Base-by-base conservation (phyloP, 192 early-diverging fungal genomes). In the Coemansia guatemalensis region DNA sequence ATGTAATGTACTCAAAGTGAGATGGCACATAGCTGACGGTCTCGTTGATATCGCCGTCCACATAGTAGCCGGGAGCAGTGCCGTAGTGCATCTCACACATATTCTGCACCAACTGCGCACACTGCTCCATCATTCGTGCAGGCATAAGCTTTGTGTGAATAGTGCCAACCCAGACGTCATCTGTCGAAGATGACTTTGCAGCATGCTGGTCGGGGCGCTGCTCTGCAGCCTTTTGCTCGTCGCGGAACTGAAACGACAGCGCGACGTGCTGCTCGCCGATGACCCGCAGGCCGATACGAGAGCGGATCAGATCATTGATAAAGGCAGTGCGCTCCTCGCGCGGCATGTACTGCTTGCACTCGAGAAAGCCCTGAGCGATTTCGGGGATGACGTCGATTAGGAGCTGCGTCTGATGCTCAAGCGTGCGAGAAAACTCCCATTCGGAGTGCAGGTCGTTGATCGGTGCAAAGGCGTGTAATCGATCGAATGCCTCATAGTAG, bases 71-170 rank as follows among this genome's bases (percentile, higher is more conserved):
- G 7, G 95, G 95, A 5, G 87, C 81, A 7, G 87, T 73, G 30
- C 90, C 91, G 73, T 96, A 98, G 82, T 98, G 92, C 66, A 94
- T 72, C 68, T 96, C 94, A 73, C 93, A 96, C 51, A 98, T 84
- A 39, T 91, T 90, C 39, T 88, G 84, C 17, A 93, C 90, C 78
- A 93, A 87, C 18, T 85, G 78, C 22, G 84, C 85, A 52, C 89
- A 89, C 20, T 83, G 79, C 24, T 82, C 73, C 67, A 95, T 81
- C 60, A 96, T 75, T 6, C 79, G 69, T 2, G 79, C 81, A 2
- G 95, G 95, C 1, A 71, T 58, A 2, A 92, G 73, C 25, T 84
- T 75, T 4, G 90, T 93, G 73, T 98, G 87, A 32, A 98, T 90
- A 24, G 95, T 87, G 18, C 95, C 96, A 47, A 96, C 91, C 74